Percentiles rank a stretch among this genome's conserved stretches.
Conservation (phyloP, 2,329 filamentous ascomycete genomes). For the Hypoxylon sp. region DNA sequence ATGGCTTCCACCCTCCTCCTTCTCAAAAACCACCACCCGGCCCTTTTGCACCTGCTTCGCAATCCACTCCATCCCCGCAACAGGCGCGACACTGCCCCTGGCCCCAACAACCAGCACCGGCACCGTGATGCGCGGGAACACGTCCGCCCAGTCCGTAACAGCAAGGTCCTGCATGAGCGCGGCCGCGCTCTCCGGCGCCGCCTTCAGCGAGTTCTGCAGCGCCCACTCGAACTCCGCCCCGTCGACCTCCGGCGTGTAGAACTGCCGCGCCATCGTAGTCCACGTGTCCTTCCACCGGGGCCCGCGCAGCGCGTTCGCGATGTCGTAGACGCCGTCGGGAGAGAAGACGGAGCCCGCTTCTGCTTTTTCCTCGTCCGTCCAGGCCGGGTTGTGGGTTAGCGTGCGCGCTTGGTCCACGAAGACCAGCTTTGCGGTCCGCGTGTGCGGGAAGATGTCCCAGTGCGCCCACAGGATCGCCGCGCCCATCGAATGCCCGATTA, state of each 20-base stretch:
- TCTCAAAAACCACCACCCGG: constrained; percentile 49
- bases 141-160: constrained; percentile 51
- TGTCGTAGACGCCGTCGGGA: constrained; percentile 37
- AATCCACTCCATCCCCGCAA: constrained; percentile 47
- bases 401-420: constrained; percentile 52
- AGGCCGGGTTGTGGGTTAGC: constrained; percentile 50
- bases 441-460: constrained; percentile 52
- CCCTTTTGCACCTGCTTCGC: constrained; percentile 51
- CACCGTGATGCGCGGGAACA: constrained; percentile 51
- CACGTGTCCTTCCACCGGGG: constrained; percentile 30
- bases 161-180: constrained; percentile 51
- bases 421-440: constrained; percentile 50
- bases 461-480: constrained; percentile 54
- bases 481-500: constrained; percentile 57
- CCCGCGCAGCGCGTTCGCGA: constrained; percentile 39
- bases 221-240: constrained; percentile 50
- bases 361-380: constrained; percentile 47
- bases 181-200: constrained; percentile 47
- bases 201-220: constrained; percentile 48
- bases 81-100: constrained; percentile 33
- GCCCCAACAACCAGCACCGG: constrained; percentile 51
- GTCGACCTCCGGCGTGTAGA: constrained; percentile 48
- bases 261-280: constrained; percentile 37
- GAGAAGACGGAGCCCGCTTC: constrained; percentile 47
- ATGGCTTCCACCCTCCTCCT: constrained; percentile 55